phyloP scores from a whole-genome alignment of 2,329 filamentous ascomycete genomes.

The Phoma herbarum region DNA sequence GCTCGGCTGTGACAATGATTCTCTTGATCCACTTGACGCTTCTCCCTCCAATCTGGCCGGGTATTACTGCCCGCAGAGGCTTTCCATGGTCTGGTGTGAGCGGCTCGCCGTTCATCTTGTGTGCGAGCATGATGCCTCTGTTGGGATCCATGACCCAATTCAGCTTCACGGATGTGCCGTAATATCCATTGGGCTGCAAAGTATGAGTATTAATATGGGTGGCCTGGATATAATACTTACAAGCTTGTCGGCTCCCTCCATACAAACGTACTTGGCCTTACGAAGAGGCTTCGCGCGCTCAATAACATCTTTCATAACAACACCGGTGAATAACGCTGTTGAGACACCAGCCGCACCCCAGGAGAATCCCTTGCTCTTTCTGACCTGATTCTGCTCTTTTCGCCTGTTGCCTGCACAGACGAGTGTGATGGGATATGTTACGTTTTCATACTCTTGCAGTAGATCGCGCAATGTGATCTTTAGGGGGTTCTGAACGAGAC shows the following conservation, averaged over 20 bases:
- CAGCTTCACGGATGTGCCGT: conserved; percentile 86
- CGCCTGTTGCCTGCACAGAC: conserved; percentile 92
- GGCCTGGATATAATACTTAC: conserved; percentile 45
- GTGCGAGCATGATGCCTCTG: conserved; percentile 83
- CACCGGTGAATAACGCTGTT: conserved; percentile 87
- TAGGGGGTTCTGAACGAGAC: conserved; percentile 79
- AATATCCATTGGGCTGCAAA: conserved; percentile 79
- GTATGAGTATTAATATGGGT: conserved; percentile 24
- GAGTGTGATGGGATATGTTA: conserved; percentile 86
- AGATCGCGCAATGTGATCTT: conserved; percentile 76
- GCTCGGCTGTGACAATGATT: conserved; percentile 77
- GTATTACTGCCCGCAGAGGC: conserved; percentile 82
- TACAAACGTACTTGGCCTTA: conserved; percentile 82
- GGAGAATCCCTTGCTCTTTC: conserved; percentile 92
- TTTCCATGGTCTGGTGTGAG: conserved; percentile 86
- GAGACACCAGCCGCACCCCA: conserved; percentile 91
- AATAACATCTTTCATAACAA: conserved; percentile 76
- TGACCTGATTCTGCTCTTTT: conserved; percentile 90
- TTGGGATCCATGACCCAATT: conserved; percentile 89
- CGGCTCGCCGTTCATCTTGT: conserved; percentile 88
- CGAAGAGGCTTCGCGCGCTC: conserved; percentile 71
- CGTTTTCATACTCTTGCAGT: conserved; percentile 76
- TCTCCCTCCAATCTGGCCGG: conserved; percentile 88
- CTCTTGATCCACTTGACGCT: conserved; percentile 93
- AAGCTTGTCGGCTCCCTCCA: conserved; percentile 87